Evolutionary conservation across 2,329 filamentous ascomycete species (phyloP), one percentile per base, ranked within the genome.

Genomic region (Trichophyton benhamiae): DNA sequence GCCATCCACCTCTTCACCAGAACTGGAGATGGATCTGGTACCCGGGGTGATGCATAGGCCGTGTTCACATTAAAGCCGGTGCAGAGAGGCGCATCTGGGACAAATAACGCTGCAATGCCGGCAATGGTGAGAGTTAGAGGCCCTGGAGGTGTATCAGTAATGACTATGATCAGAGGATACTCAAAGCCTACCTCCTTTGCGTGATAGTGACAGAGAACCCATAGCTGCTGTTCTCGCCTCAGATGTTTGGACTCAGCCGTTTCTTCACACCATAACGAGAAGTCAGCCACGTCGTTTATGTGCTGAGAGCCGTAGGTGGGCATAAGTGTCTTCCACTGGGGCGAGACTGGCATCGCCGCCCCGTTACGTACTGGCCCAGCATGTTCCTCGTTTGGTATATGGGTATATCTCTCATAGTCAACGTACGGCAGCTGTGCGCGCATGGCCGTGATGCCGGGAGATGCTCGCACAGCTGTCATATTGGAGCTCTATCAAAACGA

Each of bases 91-190:
- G 58, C 41, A 25, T 44, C 42, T 6, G 58, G 33, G 13, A 46
- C 36, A 27, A 59, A 59, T 8, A 36, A 15, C 36, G 38, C 38
- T 9, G 57, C 57, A 13, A 46, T 41, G n/a, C 57, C 27, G 1
- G 57, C 57, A 33, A 59, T 36, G 46, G 57, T 59, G 13, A 59
- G 57, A 3, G 57, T 30, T 1, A 59, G 38, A 1, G 57, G 57
- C 4, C 46, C 17, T 9, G 57, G 57, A 30, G 38, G 33, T 7
- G n/a, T 46, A 15, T 59, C 57, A 1, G 57, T 59, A 27, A 46
- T 36, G 5, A 59, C 25, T 38, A 46, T 30, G 20, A 46, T 30
- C 20, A 59, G 6, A 3, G 57, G 57, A 46, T 46, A 59, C 17
- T 46, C 41, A 5, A 33, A n/a, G 20, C 38, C 20, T 20, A n/a